Conservation (phyloP, 2,329 filamentous ascomycete genomes). For the Claviceps purpurea region DNA sequence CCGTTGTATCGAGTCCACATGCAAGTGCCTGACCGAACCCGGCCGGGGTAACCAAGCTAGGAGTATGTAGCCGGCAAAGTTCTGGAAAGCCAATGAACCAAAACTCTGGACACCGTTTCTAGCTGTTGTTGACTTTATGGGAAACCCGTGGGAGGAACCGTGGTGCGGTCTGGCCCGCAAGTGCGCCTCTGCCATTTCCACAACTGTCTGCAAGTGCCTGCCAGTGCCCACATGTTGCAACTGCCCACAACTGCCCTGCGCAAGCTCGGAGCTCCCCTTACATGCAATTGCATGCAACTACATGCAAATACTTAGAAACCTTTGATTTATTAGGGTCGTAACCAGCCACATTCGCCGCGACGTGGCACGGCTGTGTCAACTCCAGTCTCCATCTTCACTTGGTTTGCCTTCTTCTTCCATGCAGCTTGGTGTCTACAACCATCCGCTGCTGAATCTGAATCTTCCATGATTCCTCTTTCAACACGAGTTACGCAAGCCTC, state of each 20-base stretch:
- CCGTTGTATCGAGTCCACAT: not conserved
- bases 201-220: not conserved
- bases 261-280: not conserved
- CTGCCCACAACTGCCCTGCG: not conserved
- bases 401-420: not conserved
- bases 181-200: not conserved
- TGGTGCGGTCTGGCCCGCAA: not conserved
- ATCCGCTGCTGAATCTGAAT: not conserved
- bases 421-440: not conserved
- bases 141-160: not conserved
- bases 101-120: not conserved
- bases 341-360: not conserved
- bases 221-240: not conserved
- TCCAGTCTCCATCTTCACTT: not conserved
- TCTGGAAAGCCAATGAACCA: not conserved
- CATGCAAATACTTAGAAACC: not conserved
- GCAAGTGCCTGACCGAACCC: not conserved
- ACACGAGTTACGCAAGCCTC: not conserved
- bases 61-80: not conserved
- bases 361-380: not conserved
- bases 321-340: not conserved
- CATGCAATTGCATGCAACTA: too few species aligned
- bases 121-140: not conserved
- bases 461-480: not conserved
- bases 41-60: not conserved